Evolutionary conservation across 2,329 filamentous ascomycete species (phyloP), one percentile per base, ranked within the genome.

Genomic region (Xylaria hypoxylon): DNA sequence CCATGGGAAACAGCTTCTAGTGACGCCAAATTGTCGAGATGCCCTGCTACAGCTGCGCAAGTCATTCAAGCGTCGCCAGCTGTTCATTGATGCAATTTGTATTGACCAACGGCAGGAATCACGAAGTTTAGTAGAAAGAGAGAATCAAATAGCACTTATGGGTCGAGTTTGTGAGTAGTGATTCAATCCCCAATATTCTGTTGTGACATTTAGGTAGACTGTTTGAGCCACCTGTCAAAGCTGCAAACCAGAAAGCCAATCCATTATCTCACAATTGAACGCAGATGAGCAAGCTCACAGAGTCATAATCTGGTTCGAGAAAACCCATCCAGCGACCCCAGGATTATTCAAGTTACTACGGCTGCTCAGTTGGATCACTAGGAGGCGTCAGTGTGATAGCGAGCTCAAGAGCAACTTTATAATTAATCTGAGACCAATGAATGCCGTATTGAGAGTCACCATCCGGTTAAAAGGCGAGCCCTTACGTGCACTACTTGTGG

Each of bases 41-140:
- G 66, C 66, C 13, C 28, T 68, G 2, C 8, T 59, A 1, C 10
- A 44, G 1, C 15, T 66, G 24, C 58, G 64, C 11, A 38, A 15
- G 2, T 11, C 31, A 1, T 57, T 5, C 3, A 35, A 53, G 10
- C 33, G 31, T 11, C 58, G 59, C 1, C 44, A 47, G 17, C 35
- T 66, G 24, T 63, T 61, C 26, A 38, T 66, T n/a, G 64, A 66
- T 53, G 64, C 64, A 1, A 61, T 66, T 1, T 66, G 64, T 24
- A 66, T 66, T 31, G 59, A 66, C 19, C 64, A 66, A 55, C 48
- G 62, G 2, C 40, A 52, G 31, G 35, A 8, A 5, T 3, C 4
- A 17, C 1, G 7, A 1, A 59, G 53, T 24, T 2, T 4, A 17
- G 2, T 2, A 26, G 62, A 64, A 22, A 53, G 47, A 22, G 56